phyloP scores from a whole-genome alignment of 2,329 filamentous ascomycete genomes.

The Fusarium drepaniforme region DNA sequence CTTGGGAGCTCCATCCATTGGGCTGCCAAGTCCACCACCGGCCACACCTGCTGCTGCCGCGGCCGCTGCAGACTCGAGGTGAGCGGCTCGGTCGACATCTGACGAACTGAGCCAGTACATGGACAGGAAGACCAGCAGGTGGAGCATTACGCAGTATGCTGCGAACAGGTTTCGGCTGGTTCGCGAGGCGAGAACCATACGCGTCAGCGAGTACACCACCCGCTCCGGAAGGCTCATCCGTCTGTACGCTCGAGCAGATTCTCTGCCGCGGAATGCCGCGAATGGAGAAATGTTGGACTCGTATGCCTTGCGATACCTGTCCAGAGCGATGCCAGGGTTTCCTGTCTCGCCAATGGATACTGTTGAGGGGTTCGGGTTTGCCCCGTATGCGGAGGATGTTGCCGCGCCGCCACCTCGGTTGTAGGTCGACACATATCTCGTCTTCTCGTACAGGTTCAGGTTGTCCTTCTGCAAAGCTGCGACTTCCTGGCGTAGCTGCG shows the following conservation, averaged over 20 bases:
- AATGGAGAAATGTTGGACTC: slow-evolving; percentile 97
- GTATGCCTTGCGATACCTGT: slow-evolving; percentile 92
- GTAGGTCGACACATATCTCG: slow-evolving; percentile 94
- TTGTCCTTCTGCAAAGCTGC: slow-evolving; percentile 96
- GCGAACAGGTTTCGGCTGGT: slow-evolving; percentile 95
- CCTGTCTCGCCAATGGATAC: slow-evolving; percentile 69
- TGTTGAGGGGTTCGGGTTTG: slow-evolving; percentile 82
- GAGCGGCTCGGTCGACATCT: slow-evolving; percentile 73
- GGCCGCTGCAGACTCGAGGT: slow-evolving; percentile 63
- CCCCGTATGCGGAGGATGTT: slow-evolving; percentile 74
- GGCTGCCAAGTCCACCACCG: slow-evolving; percentile 48
- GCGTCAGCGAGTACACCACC: slow-evolving; percentile 89
- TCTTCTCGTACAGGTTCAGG: slow-evolving; percentile 96
- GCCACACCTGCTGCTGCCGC: slow-evolving; percentile 60
- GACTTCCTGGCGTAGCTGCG: slow-evolving; percentile 89
- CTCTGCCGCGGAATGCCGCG: slow-evolving; percentile 93
- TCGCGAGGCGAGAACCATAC: slow-evolving; percentile 90
- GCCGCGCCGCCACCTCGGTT: slow-evolving; percentile 75
- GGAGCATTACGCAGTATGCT: slow-evolving; percentile 88
- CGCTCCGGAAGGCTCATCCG: slow-evolving; percentile 94
- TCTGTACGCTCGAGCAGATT: slow-evolving; percentile 90
- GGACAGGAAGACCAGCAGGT: slow-evolving; percentile 87
- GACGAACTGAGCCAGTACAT: slow-evolving; percentile 85
- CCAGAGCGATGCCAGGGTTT: slow-evolving; percentile 75
- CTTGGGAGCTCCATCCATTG: slow-evolving; percentile 44